Base-by-base conservation (phyloP, 495 filamentous ascomycete species). In the Physcia stellaris region DNA sequence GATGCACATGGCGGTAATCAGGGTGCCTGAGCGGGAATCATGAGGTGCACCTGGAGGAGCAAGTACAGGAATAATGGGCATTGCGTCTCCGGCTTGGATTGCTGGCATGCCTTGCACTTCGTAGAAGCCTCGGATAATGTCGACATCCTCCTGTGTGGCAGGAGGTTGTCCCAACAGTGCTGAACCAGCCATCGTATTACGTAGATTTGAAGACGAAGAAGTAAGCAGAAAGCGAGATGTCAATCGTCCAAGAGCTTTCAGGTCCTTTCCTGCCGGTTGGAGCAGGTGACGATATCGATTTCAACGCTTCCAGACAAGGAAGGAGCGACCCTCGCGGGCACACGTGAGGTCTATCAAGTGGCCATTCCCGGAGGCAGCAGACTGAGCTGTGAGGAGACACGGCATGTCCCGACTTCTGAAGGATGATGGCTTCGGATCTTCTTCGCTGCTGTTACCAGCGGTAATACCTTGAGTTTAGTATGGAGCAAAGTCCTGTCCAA, bases 161-260 rank as follows among this genome's bases (percentile, higher is more conserved):
- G 45, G 45, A 2, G 45, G 44, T 23, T 47, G 23, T 15, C 45
- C 45, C 22, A 50, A 7, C 12, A 50, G 32, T 0, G 48, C 48
- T 2, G 45, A 50, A 4, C n/a, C 24, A 1, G 27, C 24, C 24
- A 35, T 38, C 19, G 24, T 7, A 28, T 28, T 28, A 28, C 13
- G 26, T 7, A 7, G 9, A 13, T 7, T 28, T 7, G 26, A 28
- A 28, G 13, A 28, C 26, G 26, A 28, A 13, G 26, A 7, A 28
- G 7, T 28, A 13, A 28, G 13, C 13, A 28, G 26, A 28, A 28
- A 13, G 13, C 9, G 7, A 13, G 26, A 28, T 28, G 9, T 28
- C 9, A 28, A 7, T 13, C n/a, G n/a, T n/a, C n/a, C n/a, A n/a
- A n/a, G n/a, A n/a, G n/a, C n/a, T n/a, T n/a, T n/a, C n/a, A n/a